These are phyloP conservation scores for Fusarium nisikadoi DNA, from an alignment of 2,329 filamentous ascomycete species.

Conservation along the genomic window DNA sequence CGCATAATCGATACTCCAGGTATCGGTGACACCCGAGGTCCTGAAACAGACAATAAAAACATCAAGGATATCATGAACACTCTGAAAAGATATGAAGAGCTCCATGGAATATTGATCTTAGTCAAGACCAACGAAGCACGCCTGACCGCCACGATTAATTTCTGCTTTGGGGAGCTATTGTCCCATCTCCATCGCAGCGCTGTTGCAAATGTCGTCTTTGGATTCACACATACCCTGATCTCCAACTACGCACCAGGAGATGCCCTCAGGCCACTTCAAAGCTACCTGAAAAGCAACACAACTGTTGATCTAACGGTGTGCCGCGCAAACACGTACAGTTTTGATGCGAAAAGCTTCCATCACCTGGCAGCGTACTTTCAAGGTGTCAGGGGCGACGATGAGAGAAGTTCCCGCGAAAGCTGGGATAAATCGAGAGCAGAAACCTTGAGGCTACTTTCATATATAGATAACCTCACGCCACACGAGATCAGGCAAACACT, in stretches of 20 bases:
- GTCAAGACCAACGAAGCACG: slow-evolving; percentile 22
- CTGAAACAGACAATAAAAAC: slow-evolving; percentile 19
- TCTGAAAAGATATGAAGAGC: slow-evolving; percentile 12
- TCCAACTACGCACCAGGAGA: slow-evolving; percentile 20
- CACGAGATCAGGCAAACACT: slow-evolving; percentile 34
- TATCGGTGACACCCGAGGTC: slow-evolving; percentile 27
- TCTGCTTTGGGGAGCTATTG: slow-evolving; percentile 27
- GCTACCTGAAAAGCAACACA: neutral
- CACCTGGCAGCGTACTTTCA: slow-evolving; percentile 11
- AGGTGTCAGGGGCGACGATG: neutral
- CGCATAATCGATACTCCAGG: slow-evolving; percentile 30
- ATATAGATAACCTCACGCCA: slow-evolving; percentile 14
- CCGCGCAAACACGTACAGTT: slow-evolving; percentile 13
- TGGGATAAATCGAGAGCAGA: slow-evolving; percentile 34
- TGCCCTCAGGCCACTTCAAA: neutral
- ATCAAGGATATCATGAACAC: slow-evolving; percentile 13
- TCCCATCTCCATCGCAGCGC: slow-evolving; percentile 20
- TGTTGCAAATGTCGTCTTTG: slow-evolving; percentile 26
- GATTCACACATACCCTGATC: slow-evolving; percentile 24
- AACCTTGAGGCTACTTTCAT: neutral
- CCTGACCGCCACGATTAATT: slow-evolving; percentile 1
- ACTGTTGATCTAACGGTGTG: neutral
- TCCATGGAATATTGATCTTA: slow-evolving; percentile 31
- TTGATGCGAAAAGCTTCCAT: slow-evolving; percentile 34
- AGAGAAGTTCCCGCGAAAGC: slow-evolving; percentile 19